Percentiles rank a stretch among this genome's conserved stretches.
Evolutionary conservation across 2,329 filamentous ascomycete genomes (phyloP).

Genomic region (Cladophialophora immunda): DNA sequence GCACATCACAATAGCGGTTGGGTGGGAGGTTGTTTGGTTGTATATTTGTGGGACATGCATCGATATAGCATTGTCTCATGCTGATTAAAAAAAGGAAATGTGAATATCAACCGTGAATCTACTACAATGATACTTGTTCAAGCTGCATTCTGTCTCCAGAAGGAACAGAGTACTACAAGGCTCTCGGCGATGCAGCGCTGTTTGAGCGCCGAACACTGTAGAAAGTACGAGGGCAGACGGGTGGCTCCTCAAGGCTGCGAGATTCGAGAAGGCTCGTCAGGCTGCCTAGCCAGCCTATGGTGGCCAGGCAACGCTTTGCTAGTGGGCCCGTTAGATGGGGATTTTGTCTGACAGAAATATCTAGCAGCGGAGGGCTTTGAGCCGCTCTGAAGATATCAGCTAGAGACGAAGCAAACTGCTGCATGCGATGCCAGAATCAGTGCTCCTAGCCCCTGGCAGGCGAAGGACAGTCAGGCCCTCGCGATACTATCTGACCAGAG

Average conservation of each 20-base stretch:
- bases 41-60: neutral
- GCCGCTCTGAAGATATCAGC: neutral
- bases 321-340: neutral
- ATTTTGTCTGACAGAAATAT: slow-evolving; percentile 4
- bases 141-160: neutral
- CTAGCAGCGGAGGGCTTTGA: neutral
- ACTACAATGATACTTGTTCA: neutral
- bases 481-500: neutral
- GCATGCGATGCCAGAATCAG: neutral
- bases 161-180: neutral
- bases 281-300: neutral
- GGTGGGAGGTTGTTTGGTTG: slow-evolving; percentile 1
- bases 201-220: slow-evolving; percentile 1
- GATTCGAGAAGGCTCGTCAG: slow-evolving; percentile 5
- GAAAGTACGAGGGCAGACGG: neutral
- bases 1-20: slow-evolving; percentile 8
- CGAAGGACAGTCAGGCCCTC: neutral
- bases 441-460: neutral
- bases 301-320: slow-evolving; percentile 3
- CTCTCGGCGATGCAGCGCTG: neutral
- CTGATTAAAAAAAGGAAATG: slow-evolving; percentile 17
- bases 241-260: slow-evolving; percentile 2
- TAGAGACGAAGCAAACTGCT: neutral
- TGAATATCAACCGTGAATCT: slow-evolving; percentile 1
- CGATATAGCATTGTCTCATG: neutral